Base-by-base conservation (phyloP, 2,329 filamentous ascomycete genomes). In the Aspergillus ochraceoroseus region DNA sequence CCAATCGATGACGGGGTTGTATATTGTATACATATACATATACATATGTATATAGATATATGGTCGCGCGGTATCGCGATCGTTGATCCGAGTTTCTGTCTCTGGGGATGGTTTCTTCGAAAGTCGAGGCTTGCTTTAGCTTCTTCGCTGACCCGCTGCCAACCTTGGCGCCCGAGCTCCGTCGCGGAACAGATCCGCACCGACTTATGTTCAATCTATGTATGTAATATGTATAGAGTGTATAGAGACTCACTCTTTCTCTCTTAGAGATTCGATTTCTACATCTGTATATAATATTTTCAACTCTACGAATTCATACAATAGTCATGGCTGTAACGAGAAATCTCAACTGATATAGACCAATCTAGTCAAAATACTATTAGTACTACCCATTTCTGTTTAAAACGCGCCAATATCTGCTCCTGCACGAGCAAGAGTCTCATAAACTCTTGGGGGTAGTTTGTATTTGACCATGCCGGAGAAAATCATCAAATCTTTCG, bases 401-500 rank as follows among this genome's bases (percentile, higher is more conserved):
- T 53, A 70, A 46, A 65, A 67, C 13, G 63, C 65, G 18, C 68
- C 68, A 46, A 70, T 70, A 56, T 88, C 84, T 30, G 83, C 82
- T 34, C 84, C 86, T 27, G 86, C 87, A 59, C 83, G 79, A 33
- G 88, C 89, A 58, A 96, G 70, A 48, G 84, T 85, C 71, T 95
- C 90, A 67, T 94, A 90, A 40, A 96, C 75, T 57, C 85, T 78
- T 25, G 86, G 84, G 35, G 87, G 87, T 68, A 96, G 77, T 58
- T 92, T 82, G 68, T 95, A 96, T 59, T 86, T 82, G 59, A 96
- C 80, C 74, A 95, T 80, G 41, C 88, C 90, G 11, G 88, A 90
- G 71, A 95, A 96, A 9, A 92, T 85, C 71, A 92, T 95, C 56
- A 95, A 67, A 65, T 96, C 90, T 64, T 88, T 81, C 26, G 86